These are phyloP conservation scores for Diddensiella transvaalensis DNA, from an alignment of 805 yeast genomes.

Conservation along the genomic window DNA sequence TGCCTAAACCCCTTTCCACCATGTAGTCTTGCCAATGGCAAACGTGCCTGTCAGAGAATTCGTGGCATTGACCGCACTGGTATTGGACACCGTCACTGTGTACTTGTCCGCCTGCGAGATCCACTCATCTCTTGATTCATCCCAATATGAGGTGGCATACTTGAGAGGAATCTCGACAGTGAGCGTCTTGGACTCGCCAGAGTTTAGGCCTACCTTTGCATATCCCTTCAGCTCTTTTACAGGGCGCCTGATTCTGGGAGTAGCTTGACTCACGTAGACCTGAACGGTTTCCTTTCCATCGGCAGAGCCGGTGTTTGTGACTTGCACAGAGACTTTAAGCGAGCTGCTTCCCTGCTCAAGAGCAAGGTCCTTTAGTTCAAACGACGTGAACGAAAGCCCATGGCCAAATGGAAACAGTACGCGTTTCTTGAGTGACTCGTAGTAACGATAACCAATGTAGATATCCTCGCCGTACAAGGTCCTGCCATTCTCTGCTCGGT, in stretches of 20 bases:
- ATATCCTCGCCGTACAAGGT: slow-evolving; percentile 64
- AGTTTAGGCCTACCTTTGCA: slow-evolving; percentile 44
- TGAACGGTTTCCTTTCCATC: slow-evolving; percentile 57
- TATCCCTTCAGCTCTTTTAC: slow-evolving; percentile 59
- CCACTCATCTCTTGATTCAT: slow-evolving; percentile 49
- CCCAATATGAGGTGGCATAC: slow-evolving; percentile 54
- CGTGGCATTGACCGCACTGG: slow-evolving; percentile 15
- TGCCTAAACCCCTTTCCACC: slow-evolving; percentile 29
- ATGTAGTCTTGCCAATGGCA: slow-evolving; percentile 20
- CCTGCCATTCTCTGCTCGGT: slow-evolving; percentile 48
- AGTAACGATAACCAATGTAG: slow-evolving; percentile 59
- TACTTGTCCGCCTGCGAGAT: slow-evolving; percentile 49
- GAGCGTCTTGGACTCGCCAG: slow-evolving; percentile 44
- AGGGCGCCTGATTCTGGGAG: slow-evolving; percentile 47
- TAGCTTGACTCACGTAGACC: slow-evolving; percentile 42
- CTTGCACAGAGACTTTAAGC: slow-evolving; percentile 18
- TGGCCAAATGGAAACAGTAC: slow-evolving; percentile 60
- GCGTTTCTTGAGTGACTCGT: slow-evolving; percentile 47
- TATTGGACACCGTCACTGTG: slow-evolving; percentile 32
- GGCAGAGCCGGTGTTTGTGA: slow-evolving; percentile 46
- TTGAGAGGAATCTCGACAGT: slow-evolving; percentile 40
- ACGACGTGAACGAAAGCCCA: slow-evolving; percentile 59
- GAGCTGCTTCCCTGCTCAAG: neutral
- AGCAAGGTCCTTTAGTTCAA: slow-evolving; percentile 36
- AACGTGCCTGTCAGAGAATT: slow-evolving; percentile 14